phyloP scores from a whole-genome alignment of 2,329 filamentous ascomycete genomes.

The Biscogniauxia marginata region DNA sequence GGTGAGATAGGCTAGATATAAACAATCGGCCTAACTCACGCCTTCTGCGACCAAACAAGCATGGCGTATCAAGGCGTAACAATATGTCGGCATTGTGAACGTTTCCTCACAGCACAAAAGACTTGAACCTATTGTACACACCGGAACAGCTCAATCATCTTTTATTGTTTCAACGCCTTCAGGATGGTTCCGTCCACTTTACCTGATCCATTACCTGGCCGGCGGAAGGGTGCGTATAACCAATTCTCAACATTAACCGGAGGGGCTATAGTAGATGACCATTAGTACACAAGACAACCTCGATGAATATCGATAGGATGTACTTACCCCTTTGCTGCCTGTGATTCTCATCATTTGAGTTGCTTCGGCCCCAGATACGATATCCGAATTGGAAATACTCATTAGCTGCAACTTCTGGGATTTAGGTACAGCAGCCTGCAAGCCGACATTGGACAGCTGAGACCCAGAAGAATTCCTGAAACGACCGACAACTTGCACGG shows the following conservation, averaged over 20 bases:
- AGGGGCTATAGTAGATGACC: slow-evolving; percentile 62
- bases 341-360: slow-evolving; percentile 88
- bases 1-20: not conserved
- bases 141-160: slow-evolving; percentile 5
- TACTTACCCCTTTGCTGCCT: slow-evolving; percentile 83
- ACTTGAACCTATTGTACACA: not conserved
- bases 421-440: slow-evolving; percentile 96
- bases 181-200: slow-evolving; percentile 84
- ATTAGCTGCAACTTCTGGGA: slow-evolving; percentile 91
- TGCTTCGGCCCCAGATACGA: slow-evolving; percentile 76
- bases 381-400: slow-evolving; percentile 78
- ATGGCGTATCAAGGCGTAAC: not conserved
- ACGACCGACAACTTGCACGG: slow-evolving; percentile 76
- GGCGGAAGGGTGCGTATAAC: slow-evolving; percentile 68
- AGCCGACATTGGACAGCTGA: slow-evolving; percentile 69
- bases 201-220: slow-evolving; percentile 85
- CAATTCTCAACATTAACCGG: slow-evolving; percentile 80
- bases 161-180: slow-evolving; percentile 18
- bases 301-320: not conserved
- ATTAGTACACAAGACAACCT: not conserved
- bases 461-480: slow-evolving; percentile 75
- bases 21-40: not conserved
- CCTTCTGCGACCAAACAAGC: not conserved
- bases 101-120: not conserved
- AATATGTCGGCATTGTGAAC: not conserved